Percentiles rank a stretch among this genome's conserved stretches.
These are phyloP conservation scores for Naegleria fowleri DNA, from an alignment of 208 protist species.

Conservation along the genomic window DNA sequence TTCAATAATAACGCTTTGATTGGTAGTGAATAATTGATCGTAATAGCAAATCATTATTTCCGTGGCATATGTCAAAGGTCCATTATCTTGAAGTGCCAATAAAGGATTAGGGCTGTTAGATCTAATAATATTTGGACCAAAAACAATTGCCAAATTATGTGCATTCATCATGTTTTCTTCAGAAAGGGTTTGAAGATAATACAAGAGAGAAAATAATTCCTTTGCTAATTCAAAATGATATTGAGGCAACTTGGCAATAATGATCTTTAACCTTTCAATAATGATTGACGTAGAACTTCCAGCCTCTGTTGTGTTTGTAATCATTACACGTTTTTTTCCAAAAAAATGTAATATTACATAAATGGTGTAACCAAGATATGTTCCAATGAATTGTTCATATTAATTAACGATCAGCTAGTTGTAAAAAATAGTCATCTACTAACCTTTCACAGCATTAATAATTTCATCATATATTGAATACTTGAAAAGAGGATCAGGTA, in stretches of 20 bases:
- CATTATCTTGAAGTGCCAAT: not conserved
- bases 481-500: not conserved
- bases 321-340: too few species aligned
- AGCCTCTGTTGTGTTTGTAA: not conserved
- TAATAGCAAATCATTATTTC: not conserved
- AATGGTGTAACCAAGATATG: too few species aligned
- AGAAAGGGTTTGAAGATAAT: not conserved
- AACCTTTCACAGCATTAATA: not conserved
- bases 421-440: not conserved
- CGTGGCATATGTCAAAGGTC: not conserved
- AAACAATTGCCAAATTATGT: constrained; percentile 20
- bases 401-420: too few species aligned
- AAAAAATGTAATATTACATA: too few species aligned
- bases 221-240: not conserved
- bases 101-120: not conserved
- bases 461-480: constrained; percentile 9
- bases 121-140: constrained; percentile 28
- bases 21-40: not conserved
- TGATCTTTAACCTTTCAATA: not conserved
- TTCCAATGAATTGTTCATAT: too few species aligned
- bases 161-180: constrained; percentile 16
- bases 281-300: not conserved
- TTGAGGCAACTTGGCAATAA: not conserved
- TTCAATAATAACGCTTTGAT: too few species aligned
- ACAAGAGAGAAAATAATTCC: not conserved